phyloP scores from a whole-genome alignment of 2,329 filamentous ascomycete species.

The Fusarium lateritium region DNA sequence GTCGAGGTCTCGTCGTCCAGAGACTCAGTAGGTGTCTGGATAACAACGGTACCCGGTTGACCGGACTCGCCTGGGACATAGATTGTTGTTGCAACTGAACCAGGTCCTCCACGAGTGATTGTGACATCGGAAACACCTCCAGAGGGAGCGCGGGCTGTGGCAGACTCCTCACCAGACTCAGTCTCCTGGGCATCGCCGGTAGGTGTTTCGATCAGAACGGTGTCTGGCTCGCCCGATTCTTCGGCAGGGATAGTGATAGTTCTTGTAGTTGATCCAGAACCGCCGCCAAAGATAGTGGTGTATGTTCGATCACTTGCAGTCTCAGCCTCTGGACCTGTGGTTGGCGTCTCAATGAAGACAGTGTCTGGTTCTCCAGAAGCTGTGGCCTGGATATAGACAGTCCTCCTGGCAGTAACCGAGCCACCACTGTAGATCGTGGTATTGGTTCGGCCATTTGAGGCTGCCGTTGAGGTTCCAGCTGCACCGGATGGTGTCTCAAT shows the following conservation, averaged over 20 bases:
- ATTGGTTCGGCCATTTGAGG: background rate
- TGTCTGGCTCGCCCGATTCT: constrained; percentile 8
- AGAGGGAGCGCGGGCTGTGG: background rate
- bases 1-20: background rate
- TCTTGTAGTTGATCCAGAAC: background rate
- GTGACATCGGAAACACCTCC: background rate
- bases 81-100: background rate
- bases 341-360: constrained; percentile 25
- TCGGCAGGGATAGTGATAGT: constrained; percentile 9
- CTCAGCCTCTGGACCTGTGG: background rate
- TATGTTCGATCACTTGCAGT: background rate
- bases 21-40: background rate
- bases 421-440: constrained; percentile 22
- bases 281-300: constrained; percentile 15
- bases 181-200: background rate
- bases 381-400: constrained; percentile 18
- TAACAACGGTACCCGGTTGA: background rate
- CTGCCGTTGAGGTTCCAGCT: background rate
- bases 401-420: constrained; percentile 6
- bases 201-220: constrained; percentile 15
- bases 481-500: constrained; percentile 8
- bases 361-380: constrained; percentile 8
- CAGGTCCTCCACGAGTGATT: background rate
- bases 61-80: background rate
- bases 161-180: background rate